These are phyloP conservation scores for Boletus reticuloceps DNA, from an alignment of 768 basidiomycete genomes.

Conservation along the genomic window DNA sequence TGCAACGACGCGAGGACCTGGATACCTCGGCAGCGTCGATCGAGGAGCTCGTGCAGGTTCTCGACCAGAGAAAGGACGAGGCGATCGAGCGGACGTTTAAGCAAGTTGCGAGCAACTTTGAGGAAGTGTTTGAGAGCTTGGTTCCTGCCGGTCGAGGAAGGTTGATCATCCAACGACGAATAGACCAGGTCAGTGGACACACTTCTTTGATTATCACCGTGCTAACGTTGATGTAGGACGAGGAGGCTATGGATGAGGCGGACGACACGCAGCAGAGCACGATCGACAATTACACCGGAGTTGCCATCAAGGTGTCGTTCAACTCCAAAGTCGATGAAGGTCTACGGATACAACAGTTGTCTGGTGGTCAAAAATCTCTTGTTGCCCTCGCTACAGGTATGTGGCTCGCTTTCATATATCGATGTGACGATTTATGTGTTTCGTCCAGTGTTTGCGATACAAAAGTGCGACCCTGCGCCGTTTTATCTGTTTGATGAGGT, in stretches of 20 bases:
- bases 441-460: conserved; percentile 89
- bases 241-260: conserved; percentile 62
- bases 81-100: conserved; percentile 99
- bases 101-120: conserved; percentile 95
- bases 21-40: conserved; percentile 89
- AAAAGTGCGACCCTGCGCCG: conserved; percentile 98
- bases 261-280: conserved; percentile 71
- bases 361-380: conserved; percentile 95
- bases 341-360: conserved; percentile 91
- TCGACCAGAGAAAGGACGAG: conserved; percentile 97
- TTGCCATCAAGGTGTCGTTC: conserved; percentile 98
- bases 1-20: conserved; percentile 84
- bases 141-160: conserved; percentile 92
- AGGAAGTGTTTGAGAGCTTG: conserved; percentile 93
- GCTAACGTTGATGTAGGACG: conserved; percentile 47
- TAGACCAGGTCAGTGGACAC: conserved; percentile 62
- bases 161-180: conserved; percentile 87
- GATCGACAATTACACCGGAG: conserved; percentile 94
- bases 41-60: conserved; percentile 85
- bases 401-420: conserved; percentile 4
- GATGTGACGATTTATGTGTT: conserved; percentile 1
- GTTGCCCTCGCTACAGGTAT: conserved; percentile 91
- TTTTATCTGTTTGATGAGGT: conserved; percentile 99
- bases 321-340: conserved; percentile 99
- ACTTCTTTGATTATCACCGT: neutral